Conservation (phyloP, 305 asterid species). For the Ruellia speciosa region DNA sequence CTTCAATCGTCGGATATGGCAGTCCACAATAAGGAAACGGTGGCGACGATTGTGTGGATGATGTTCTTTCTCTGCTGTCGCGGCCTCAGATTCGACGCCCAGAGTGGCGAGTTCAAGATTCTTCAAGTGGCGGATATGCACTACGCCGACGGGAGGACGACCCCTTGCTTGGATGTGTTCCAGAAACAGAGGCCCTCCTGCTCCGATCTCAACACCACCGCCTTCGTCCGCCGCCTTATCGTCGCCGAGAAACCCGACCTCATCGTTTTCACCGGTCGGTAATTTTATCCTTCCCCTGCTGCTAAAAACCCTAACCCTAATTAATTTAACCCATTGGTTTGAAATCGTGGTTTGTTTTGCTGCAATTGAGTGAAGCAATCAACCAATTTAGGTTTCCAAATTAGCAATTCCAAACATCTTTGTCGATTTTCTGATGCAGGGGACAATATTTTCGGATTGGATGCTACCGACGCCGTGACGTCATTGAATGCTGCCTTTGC, state of each 20-base stretch:
- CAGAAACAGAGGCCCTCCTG: constrained; percentile 53
- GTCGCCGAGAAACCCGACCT: constrained; percentile 64
- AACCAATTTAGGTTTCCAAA: too few species aligned
- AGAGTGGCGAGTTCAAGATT: constrained; percentile 66
- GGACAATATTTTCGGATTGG: constrained; percentile 76
- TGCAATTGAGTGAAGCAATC: too few species aligned
- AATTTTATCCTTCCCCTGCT: neutral
- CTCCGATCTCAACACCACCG: constrained; percentile 88
- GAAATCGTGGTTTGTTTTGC: too few species aligned
- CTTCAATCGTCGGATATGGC: constrained; percentile 2
- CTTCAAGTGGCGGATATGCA: constrained; percentile 98
- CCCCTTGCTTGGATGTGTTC: constrained; percentile 60
- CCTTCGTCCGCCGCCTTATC: constrained; percentile 55
- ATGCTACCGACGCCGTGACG: constrained; percentile 54
- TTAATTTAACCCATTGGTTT: too few species aligned
- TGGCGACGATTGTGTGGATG: constrained; percentile 19
- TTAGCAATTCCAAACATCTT: too few species aligned
- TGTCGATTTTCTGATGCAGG: constrained; percentile 33
- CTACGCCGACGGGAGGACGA: constrained; percentile 57
- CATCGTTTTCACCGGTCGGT: constrained; percentile 62
- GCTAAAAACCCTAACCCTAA: neutral
- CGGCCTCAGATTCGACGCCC: constrained; percentile 49
- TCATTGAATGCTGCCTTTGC: constrained; percentile 85
- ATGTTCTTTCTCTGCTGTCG: constrained; percentile 23
- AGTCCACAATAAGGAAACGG: neutral